These are phyloP conservation scores for Lachancea meyersii DNA, from an alignment of 805 yeast genomes.

Conservation along the genomic window DNA sequence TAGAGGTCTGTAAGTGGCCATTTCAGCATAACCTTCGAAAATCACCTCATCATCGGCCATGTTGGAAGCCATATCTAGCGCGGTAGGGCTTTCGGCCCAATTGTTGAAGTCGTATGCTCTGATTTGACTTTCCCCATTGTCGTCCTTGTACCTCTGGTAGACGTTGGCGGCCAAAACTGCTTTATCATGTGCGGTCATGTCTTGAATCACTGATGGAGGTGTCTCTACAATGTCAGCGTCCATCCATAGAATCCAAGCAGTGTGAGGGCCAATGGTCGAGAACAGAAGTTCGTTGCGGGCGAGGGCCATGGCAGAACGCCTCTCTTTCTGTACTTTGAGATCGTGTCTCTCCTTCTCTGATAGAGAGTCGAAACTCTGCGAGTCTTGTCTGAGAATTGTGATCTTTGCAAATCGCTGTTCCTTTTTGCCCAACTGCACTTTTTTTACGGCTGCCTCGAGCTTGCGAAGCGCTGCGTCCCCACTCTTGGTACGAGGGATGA, in stretches of 20 bases:
- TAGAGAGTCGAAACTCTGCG: slow-evolving; percentile 67
- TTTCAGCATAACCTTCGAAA: slow-evolving; percentile 89
- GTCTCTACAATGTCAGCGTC: slow-evolving; percentile 93
- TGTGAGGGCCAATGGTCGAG: slow-evolving; percentile 81
- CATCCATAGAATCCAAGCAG: slow-evolving; percentile 94
- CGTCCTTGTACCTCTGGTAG: slow-evolving; percentile 71
- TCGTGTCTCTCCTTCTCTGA: slow-evolving; percentile 89
- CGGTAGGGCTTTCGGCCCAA: slow-evolving; percentile 86
- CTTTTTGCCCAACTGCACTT: slow-evolving; percentile 57
- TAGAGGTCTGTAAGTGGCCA: slow-evolving; percentile 89
- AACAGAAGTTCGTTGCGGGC: slow-evolving; percentile 89
- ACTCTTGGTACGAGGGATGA: slow-evolving; percentile 72
- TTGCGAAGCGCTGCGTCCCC: slow-evolving; percentile 74
- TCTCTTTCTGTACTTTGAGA: slow-evolving; percentile 72
- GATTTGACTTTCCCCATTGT: slow-evolving; percentile 47
- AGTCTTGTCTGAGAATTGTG: slow-evolving; percentile 86
- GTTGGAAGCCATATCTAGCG: slow-evolving; percentile 61
- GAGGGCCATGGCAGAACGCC: slow-evolving; percentile 86
- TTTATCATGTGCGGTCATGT: slow-evolving; percentile 75
- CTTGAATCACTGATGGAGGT: slow-evolving; percentile 77
- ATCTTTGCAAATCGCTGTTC: slow-evolving; percentile 71
- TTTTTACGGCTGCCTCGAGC: slow-evolving; percentile 70
- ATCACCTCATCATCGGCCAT: slow-evolving; percentile 86
- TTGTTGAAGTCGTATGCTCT: slow-evolving; percentile 95
- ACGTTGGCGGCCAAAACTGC: slow-evolving; percentile 91